Conservation (phyloP, 257 asterid species). For the Lycium ferocissimum region DNA sequence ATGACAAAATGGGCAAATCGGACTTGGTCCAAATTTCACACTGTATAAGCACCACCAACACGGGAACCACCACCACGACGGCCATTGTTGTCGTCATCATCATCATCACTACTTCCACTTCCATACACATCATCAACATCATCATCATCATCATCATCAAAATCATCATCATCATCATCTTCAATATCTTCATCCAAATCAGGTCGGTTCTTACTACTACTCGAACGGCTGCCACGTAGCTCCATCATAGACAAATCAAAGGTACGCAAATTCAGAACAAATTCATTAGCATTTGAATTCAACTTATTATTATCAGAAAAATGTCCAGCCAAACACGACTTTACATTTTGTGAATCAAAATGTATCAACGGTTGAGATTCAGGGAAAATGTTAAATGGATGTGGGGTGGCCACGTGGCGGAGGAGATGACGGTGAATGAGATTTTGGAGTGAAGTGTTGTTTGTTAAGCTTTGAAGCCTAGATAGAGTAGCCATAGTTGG, state of each 20-base stretch:
- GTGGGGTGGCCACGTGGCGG: not conserved
- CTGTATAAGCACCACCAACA: constrained; percentile 3
- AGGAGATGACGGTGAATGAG: not conserved
- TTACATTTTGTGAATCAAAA: not conserved
- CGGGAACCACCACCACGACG: constrained; percentile 4
- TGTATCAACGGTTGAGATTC: not conserved
- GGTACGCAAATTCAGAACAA: not conserved
- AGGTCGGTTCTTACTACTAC: not conserved
- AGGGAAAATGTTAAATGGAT: not conserved
- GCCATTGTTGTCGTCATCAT: not conserved
- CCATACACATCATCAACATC: not conserved
- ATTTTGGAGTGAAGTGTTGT: not conserved
- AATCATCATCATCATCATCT: not conserved
- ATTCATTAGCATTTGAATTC: not conserved
- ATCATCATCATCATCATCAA: not conserved
- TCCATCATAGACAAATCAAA: constrained; percentile 14
- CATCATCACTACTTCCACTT: not conserved
- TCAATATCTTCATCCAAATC: not conserved
- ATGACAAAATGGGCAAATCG: not conserved
- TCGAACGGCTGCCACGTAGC: constrained; percentile 21
- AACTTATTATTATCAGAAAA: not conserved
- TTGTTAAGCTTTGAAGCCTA: not conserved
- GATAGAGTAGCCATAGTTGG: constrained; percentile 14
- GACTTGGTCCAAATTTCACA: constrained; percentile 1
- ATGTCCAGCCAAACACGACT: not conserved